Evolutionary conservation across 371 early-diverging fungal genomes (phyloP).

Genomic region (Apophysomyces ossiformis): DNA sequence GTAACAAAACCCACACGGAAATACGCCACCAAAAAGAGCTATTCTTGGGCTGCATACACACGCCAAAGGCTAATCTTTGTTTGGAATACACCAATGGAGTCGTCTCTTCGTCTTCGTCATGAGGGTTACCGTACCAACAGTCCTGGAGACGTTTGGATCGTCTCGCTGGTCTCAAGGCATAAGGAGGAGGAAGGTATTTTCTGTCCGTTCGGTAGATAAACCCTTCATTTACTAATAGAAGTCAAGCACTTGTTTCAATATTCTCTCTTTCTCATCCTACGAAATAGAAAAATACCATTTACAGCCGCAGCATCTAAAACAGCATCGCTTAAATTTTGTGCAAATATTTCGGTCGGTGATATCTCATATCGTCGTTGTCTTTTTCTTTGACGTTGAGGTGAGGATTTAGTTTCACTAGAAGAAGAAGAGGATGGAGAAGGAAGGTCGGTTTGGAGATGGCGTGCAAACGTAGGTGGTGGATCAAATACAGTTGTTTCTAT

Average conservation of each 20-base stretch:
- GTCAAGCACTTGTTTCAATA: not conserved
- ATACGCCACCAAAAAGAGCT: not conserved
- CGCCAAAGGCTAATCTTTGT: slow-evolving; percentile 4
- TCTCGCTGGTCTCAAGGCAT: not conserved
- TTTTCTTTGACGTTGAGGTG: slow-evolving; percentile 18
- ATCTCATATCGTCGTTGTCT: slow-evolving; percentile 13
- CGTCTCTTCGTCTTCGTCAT: slow-evolving; percentile 17
- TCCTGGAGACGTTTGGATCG: not conserved
- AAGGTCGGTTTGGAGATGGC: slow-evolving; percentile 10
- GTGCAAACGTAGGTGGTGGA: slow-evolving; percentile 20
- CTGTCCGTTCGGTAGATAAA: slow-evolving; percentile 2
- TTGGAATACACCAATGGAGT: slow-evolving; percentile 5
- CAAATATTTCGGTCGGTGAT: slow-evolving; percentile 48
- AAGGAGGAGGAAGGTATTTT: not conserved
- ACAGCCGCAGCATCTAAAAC: slow-evolving; percentile 37
- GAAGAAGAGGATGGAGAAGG: slow-evolving; percentile 8
- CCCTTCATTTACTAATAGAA: not conserved
- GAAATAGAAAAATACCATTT: slow-evolving; percentile 1
- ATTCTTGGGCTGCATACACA: not conserved
- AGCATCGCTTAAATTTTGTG: slow-evolving; percentile 51
- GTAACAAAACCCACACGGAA: slow-evolving; percentile 9
- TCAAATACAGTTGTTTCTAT: slow-evolving; percentile 34
- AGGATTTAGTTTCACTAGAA: slow-evolving; percentile 20
- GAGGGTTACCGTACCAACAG: not conserved
- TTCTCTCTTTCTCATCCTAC: not conserved